These are phyloP conservation scores for Punica granatum DNA, from an alignment of 345 rosid species.

Conservation along the genomic window DNA sequence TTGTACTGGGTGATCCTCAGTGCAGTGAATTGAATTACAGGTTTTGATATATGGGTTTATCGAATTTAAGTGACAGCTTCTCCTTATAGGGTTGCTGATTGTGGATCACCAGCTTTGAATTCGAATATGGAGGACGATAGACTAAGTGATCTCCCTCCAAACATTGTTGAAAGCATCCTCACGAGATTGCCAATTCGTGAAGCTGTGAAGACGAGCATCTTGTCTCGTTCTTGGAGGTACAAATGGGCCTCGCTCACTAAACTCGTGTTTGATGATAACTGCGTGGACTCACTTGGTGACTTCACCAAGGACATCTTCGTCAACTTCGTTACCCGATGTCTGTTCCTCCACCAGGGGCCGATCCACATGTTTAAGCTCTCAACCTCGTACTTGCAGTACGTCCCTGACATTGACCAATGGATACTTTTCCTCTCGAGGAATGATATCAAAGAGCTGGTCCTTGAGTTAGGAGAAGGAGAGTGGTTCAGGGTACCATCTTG, in stretches of 20 bases:
- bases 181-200: slow-evolving; percentile 56
- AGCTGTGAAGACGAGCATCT: slow-evolving; percentile 65
- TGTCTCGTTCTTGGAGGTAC: slow-evolving; percentile 82
- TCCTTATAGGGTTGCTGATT: background rate
- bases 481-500: slow-evolving; percentile 79
- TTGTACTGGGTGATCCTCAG: background rate
- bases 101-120: slow-evolving; percentile 11
- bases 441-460: slow-evolving; percentile 61
- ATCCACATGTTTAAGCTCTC: slow-evolving; percentile 83
- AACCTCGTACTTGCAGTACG: slow-evolving; percentile 41
- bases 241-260: slow-evolving; percentile 60
- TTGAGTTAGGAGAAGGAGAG: slow-evolving; percentile 77
- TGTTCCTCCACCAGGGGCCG: slow-evolving; percentile 88
- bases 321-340: slow-evolving; percentile 50
- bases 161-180: slow-evolving; percentile 70
- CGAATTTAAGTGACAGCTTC: background rate
- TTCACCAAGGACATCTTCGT: slow-evolving; percentile 38
- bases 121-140: slow-evolving; percentile 39
- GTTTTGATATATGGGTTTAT: background rate
- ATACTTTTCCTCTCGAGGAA: slow-evolving; percentile 76
- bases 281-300: slow-evolving; percentile 28
- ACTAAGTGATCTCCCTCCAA: slow-evolving; percentile 73
- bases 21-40: background rate
- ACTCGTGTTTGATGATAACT: slow-evolving; percentile 70
- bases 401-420: slow-evolving; percentile 90